Evolutionary conservation across 805 yeast species (phyloP).

Genomic region (Yarrowia sp.): DNA sequence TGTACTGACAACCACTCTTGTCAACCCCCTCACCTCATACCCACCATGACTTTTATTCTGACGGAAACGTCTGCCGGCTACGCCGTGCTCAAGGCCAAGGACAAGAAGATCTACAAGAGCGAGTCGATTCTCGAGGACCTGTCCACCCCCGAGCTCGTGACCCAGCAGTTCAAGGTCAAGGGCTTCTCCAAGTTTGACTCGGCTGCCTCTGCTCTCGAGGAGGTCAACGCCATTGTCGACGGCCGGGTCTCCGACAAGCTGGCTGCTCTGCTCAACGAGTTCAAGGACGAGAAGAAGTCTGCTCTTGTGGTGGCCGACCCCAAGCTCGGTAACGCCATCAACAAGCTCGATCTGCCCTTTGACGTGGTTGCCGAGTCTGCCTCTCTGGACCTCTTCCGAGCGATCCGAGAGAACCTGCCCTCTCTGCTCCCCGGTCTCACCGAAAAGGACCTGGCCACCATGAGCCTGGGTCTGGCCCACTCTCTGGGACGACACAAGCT

Average conservation of each 20-base stretch:
- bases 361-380: slow-evolving; percentile 94
- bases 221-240: slow-evolving; percentile 88
- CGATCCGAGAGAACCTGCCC: slow-evolving; percentile 92
- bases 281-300: slow-evolving; percentile 63
- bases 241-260: slow-evolving; percentile 91
- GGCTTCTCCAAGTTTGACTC: slow-evolving; percentile 93
- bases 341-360: slow-evolving; percentile 81
- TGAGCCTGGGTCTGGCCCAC: slow-evolving; percentile 98
- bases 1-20: background rate
- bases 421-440: slow-evolving; percentile 92
- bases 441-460: slow-evolving; percentile 82
- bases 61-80: slow-evolving; percentile 99
- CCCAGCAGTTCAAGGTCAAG: slow-evolving; percentile 89
- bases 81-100: slow-evolving; percentile 96
- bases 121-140: slow-evolving; percentile 75
- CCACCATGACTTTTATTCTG: slow-evolving; percentile 59
- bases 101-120: slow-evolving; percentile 94
- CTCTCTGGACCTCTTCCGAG: slow-evolving; percentile 91
- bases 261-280: slow-evolving; percentile 63
- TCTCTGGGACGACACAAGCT: slow-evolving; percentile 98
- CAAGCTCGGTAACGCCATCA: slow-evolving; percentile 93
- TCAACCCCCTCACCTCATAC: background rate
- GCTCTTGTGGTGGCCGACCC: slow-evolving; percentile 92
- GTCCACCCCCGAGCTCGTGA: slow-evolving; percentile 81
- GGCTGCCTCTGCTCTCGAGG: slow-evolving; percentile 96